These are phyloP conservation scores for Centella asiatica DNA, from an alignment of 129 eudicot species.

Conservation along the genomic window DNA sequence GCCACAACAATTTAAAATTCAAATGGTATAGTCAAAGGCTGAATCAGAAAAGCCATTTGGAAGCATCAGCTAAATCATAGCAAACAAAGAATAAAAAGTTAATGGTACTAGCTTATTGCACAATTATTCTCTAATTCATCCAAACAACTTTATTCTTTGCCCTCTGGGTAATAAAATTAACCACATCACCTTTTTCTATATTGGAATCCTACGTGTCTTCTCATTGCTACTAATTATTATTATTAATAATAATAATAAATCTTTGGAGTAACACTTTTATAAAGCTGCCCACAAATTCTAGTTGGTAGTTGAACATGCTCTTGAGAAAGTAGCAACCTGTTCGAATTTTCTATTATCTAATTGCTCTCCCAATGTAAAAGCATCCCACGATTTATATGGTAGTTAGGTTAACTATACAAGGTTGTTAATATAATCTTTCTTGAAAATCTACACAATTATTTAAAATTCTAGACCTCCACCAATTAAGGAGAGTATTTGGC, in stretches of 20 bases:
- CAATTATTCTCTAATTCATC: not conserved
- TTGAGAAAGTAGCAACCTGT: not conserved
- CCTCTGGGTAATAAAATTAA: not conserved
- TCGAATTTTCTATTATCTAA: not conserved
- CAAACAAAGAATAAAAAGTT: no score
- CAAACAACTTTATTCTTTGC: not conserved
- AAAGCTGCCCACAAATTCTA: not conserved
- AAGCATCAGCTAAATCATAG: slow-evolving; percentile 7
- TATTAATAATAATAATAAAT: not conserved
- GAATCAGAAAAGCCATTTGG: not conserved
- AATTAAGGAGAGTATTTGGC: not conserved
- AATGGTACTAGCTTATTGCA: not conserved
- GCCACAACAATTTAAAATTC: not conserved
- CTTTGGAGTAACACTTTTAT: not conserved
- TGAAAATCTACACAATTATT: not conserved
- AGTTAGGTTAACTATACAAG: not conserved
- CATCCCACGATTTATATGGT: not conserved
- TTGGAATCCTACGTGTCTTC: no score
- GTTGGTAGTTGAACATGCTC: not conserved
- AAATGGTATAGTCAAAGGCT: not conserved
- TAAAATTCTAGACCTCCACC: not conserved
- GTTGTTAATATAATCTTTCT: not conserved
- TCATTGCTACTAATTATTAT: no score
- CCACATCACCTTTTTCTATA: not conserved
- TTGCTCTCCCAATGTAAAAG: not conserved